Evolutionary conservation across 1,284 basidiomycete genomes (phyloP).

Genomic region (Lentinula novae-zelandiae): DNA sequence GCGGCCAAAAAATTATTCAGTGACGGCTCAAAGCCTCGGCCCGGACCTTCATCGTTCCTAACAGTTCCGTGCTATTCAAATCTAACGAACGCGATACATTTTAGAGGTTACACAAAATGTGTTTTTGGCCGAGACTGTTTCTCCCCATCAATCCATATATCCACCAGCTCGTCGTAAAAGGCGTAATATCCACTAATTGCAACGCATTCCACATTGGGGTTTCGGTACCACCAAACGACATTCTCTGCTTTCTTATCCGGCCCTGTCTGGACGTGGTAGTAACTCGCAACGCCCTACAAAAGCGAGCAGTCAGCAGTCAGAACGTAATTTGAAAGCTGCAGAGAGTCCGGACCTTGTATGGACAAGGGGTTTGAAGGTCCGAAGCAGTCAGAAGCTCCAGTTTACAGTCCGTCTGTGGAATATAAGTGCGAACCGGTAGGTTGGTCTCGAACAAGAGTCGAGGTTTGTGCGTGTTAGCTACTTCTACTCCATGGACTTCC

Average conservation of each 20-base stretch:
- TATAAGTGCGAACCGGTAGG: conserved; percentile 55
- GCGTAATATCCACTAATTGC: conserved; percentile 51
- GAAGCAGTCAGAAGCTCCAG: conserved; percentile 49
- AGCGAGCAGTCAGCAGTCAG: background rate
- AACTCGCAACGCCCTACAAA: conserved; percentile 54
- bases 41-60: background rate
- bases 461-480: conserved; percentile 55
- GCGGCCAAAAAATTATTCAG: background rate
- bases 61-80: background rate
- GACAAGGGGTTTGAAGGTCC: conserved; percentile 45
- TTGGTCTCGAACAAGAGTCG: conserved; percentile 56
- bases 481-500: conserved; percentile 56
- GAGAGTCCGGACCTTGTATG: conserved; percentile 52
- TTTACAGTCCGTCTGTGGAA: conserved; percentile 53
- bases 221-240: conserved; percentile 62
- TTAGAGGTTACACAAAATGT: background rate
- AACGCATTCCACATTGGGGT: conserved; percentile 45
- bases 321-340: background rate
- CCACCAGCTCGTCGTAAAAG: conserved; percentile 66
- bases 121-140: conserved; percentile 34
- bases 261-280: conserved; percentile 48
- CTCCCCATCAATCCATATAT: conserved; percentile 59
- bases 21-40: background rate
- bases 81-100: too few relatives aligned
- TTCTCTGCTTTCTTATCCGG: conserved; percentile 42